Evolutionary conservation across 495 filamentous ascomycete species (phyloP).

Genomic region (Podospora comata): DNA sequence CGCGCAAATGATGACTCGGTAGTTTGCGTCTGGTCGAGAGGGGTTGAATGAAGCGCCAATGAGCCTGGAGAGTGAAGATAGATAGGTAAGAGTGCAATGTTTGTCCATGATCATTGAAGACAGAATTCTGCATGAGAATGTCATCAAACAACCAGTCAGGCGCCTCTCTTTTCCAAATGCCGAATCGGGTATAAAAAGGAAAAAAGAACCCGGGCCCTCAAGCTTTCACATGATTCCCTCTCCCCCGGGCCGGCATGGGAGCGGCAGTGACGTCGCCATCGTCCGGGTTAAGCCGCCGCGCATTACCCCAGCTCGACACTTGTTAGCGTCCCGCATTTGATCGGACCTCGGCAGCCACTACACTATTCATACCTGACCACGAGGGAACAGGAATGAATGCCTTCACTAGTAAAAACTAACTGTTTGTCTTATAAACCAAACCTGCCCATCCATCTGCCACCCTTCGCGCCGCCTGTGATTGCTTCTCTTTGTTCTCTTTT

Average conservation of each 20-base stretch:
- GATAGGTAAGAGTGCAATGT: no score
- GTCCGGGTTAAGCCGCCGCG: background rate
- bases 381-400: background rate
- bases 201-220: background rate
- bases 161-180: background rate
- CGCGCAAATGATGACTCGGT: background rate
- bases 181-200: background rate
- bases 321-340: slow-evolving; percentile 21
- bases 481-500: background rate
- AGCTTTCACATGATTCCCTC: slow-evolving; percentile 19
- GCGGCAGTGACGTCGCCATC: slow-evolving; percentile 24
- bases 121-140: background rate
- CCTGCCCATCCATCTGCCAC: background rate
- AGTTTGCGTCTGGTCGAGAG: background rate
- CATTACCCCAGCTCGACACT: slow-evolving; percentile 9
- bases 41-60: background rate
- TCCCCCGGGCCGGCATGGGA: background rate
- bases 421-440: background rate
- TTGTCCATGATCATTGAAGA: no score
- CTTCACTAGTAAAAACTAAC: background rate
- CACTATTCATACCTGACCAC: background rate
- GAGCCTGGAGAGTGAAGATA: no score
- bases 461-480: background rate
- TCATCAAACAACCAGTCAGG: background rate
- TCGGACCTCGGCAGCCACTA: slow-evolving; percentile 29